Conservation (phyloP, 768 basidiomycete genomes). For the Russula dissimulans region DNA sequence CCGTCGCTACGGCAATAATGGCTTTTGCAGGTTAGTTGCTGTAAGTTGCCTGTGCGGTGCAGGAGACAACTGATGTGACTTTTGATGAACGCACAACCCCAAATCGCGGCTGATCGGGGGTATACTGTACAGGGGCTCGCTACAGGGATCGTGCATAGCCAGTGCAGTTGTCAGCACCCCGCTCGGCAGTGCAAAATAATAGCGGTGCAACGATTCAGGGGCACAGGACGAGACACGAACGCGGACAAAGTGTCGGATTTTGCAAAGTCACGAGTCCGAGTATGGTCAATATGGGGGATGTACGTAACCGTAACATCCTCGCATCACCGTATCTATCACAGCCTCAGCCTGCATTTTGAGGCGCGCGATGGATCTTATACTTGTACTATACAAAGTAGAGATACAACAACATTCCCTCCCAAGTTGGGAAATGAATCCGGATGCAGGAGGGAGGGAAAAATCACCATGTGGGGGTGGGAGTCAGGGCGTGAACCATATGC, state of each 20-base stretch:
- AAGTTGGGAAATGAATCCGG: background rate
- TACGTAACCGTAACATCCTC: background rate
- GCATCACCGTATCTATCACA: constrained; percentile 6
- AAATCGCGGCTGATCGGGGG: background rate
- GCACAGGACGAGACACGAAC: background rate
- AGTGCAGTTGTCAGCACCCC: background rate
- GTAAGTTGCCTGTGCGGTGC: constrained; percentile 3
- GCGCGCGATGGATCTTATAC: background rate
- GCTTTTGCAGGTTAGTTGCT: constrained; percentile 3
- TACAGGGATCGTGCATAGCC: background rate
- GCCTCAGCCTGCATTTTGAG: background rate
- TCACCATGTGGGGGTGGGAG: background rate
- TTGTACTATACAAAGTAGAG: background rate
- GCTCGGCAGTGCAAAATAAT: background rate
- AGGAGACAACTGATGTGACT: constrained; percentile 5
- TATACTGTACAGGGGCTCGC: background rate
- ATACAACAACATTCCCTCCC: background rate
- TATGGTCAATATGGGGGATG: background rate
- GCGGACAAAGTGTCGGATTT: background rate
- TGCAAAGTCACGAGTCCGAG: background rate
- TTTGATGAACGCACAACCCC: background rate
- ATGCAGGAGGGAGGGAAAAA: too few species aligned
- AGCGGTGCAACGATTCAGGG: constrained; percentile 9
- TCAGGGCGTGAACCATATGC: background rate
- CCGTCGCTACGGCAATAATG: background rate